A percentile compares a stretch with the other conserved stretches of the same genome.
Evolutionary conservation across 1,284 basidiomycete genomes (phyloP).

Genomic region (Fomitopsis palustris): DNA sequence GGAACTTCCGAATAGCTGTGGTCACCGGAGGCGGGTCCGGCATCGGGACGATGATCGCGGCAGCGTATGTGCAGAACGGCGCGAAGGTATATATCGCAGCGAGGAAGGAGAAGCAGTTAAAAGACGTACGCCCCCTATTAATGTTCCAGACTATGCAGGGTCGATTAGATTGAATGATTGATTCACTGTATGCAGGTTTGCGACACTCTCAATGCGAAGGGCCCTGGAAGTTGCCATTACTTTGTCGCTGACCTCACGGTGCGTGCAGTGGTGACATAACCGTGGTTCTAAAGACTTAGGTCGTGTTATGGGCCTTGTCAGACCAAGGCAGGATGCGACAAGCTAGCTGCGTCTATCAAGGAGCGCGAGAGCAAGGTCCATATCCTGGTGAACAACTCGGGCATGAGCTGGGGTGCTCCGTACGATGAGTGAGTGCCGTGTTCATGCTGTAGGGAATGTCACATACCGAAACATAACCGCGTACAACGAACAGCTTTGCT

Average conservation of each 20-base stretch:
- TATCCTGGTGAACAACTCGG: slow-evolving; percentile 80
- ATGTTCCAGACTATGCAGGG: not conserved
- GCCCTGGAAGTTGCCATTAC: slow-evolving; percentile 62
- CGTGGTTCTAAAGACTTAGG: not conserved
- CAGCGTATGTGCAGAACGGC: slow-evolving; percentile 66
- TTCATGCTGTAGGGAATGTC: not conserved
- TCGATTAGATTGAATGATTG: not conserved
- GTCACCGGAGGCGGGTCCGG: slow-evolving; percentile 81
- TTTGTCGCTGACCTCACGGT: slow-evolving; percentile 73
- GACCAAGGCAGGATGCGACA: slow-evolving; percentile 80
- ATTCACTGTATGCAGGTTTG: slow-evolving; percentile 40
- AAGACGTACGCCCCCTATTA: slow-evolving; percentile 47
- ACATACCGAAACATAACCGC: not conserved
- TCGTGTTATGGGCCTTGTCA: slow-evolving; percentile 21
- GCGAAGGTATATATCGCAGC: slow-evolving; percentile 78
- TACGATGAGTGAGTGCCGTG: slow-evolving; percentile 45
- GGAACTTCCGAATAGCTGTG: slow-evolving; percentile 44
- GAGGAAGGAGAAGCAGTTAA: slow-evolving; percentile 73
- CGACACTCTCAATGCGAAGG: slow-evolving; percentile 53
- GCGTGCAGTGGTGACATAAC: slow-evolving; percentile 17
- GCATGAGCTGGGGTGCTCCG: slow-evolving; percentile 77
- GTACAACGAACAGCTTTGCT: slow-evolving; percentile 44
- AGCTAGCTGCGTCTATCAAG: slow-evolving; percentile 66
- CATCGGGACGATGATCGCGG: slow-evolving; percentile 79
- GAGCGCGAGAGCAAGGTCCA: slow-evolving; percentile 69